phyloP scores from a whole-genome alignment of 179 eudicot genomes.

The Camellia oleifera region DNA sequence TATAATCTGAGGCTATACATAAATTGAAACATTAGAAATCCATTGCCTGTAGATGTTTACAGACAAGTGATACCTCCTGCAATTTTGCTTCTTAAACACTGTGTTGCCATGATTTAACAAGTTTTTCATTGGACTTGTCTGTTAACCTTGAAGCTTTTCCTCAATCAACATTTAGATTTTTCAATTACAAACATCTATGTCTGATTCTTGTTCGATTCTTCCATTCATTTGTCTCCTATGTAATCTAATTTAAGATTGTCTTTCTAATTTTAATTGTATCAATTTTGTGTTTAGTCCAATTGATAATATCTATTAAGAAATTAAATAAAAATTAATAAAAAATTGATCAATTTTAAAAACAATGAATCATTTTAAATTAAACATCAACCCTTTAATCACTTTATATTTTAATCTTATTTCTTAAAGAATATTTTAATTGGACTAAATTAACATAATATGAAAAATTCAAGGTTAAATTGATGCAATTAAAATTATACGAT shows the following conservation, averaged over 20 bases:
- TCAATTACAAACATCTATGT: neutral
- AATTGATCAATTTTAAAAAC: no score
- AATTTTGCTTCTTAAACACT: neutral
- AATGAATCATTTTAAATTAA: no score
- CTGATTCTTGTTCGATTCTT: neutral
- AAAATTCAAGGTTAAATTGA: no score
- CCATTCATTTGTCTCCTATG: neutral
- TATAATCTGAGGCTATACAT: neutral
- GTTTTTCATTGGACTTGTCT: neutral
- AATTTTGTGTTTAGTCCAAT: no score
- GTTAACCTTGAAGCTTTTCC: neutral
- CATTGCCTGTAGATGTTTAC: conserved; percentile 4
- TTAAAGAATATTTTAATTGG: no score
- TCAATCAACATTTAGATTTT: neutral
- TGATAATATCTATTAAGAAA: no score
- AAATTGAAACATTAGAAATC: neutral
- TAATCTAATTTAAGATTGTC: neutral
- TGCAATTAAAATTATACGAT: no score
- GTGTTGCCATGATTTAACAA: conserved; percentile 1
- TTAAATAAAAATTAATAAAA: no score
- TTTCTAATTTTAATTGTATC: neutral
- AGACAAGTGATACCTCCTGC: conserved; percentile 10
- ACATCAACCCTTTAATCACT: no score
- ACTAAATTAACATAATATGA: no score
- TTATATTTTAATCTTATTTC: no score